Percentiles rank a stretch among this genome's conserved stretches.
Evolutionary conservation across 345 rosid species (phyloP).

Genomic region (Pistacia integerrima): DNA sequence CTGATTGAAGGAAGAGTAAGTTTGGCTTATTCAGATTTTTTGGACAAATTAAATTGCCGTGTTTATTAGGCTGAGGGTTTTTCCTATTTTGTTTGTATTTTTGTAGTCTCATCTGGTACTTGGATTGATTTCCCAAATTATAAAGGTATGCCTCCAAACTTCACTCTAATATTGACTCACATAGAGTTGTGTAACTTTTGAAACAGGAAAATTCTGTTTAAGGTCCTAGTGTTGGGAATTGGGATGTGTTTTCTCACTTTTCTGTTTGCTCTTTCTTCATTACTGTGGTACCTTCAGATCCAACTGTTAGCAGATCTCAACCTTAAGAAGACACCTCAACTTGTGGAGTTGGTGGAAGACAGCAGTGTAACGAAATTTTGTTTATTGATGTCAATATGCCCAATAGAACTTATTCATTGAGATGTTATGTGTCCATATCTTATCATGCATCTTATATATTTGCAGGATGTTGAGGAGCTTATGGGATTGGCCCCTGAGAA

Average conservation of each 20-base stretch:
- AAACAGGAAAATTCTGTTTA: background rate
- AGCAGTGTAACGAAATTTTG: constrained; percentile 47
- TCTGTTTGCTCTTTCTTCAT: constrained; percentile 4
- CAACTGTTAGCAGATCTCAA: constrained; percentile 89
- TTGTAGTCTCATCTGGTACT: constrained; percentile 74
- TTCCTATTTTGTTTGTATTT: background rate
- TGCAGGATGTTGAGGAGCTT: constrained; percentile 89
- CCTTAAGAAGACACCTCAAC: constrained; percentile 95
- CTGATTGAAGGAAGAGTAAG: constrained; percentile 88
- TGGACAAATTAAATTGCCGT: constrained; percentile 1
- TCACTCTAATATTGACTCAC: constrained; percentile 6
- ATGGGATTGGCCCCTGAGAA: constrained; percentile 90
- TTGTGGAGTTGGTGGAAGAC: constrained; percentile 87
- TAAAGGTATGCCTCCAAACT: constrained; percentile 59
- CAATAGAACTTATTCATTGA: background rate
- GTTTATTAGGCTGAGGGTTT: constrained; percentile 6
- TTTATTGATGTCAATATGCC: constrained; percentile 11
- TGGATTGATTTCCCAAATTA: constrained; percentile 91
- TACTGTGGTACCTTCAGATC: constrained; percentile 49
- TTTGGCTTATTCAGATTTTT: constrained; percentile 25
- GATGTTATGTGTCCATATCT: background rate
- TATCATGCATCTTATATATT: constrained; percentile 15
- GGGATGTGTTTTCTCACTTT: background rate
- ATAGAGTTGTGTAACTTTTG: background rate
- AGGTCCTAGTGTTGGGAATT: no score